A percentile compares a stretch with the other conserved stretches of the same genome.
Evolutionary conservation across 2,329 filamentous ascomycete species (phyloP).

Genomic region (Gaeumannomyces sp.): DNA sequence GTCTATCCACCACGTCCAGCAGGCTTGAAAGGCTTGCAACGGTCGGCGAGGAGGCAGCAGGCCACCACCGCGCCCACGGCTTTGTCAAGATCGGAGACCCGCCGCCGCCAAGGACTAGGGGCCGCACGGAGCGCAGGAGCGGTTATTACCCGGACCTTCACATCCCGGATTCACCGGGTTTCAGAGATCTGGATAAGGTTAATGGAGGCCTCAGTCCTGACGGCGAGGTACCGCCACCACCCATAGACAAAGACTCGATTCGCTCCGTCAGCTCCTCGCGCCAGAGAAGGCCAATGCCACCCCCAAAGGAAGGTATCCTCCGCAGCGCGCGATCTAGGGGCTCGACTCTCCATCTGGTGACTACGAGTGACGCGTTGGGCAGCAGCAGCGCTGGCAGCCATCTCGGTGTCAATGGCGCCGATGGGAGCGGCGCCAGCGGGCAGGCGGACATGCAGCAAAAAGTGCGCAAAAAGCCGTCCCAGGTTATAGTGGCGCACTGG

Average conservation of each 20-base stretch:
- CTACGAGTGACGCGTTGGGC: conserved; percentile 48
- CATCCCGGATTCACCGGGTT: conserved; percentile 67
- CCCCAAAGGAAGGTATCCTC: conserved; percentile 73
- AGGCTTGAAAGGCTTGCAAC: conserved; percentile 76
- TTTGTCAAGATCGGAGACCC: conserved; percentile 37
- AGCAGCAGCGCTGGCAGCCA: conserved; percentile 17
- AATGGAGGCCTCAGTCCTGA: conserved; percentile 38
- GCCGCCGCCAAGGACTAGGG: conserved; percentile 60
- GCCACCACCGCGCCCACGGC: conserved; percentile 27
- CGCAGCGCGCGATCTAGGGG: conserved; percentile 67
- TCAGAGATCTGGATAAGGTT: conserved; percentile 55
- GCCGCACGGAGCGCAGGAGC: conserved; percentile 71
- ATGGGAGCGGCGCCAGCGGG: conserved; percentile 20
- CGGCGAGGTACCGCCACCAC: conserved; percentile 54
- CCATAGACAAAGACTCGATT: conserved; percentile 72
- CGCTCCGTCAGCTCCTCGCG: conserved; percentile 72
- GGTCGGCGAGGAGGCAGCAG: conserved; percentile 68
- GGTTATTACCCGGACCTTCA: conserved; percentile 57
- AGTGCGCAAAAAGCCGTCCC: conserved; percentile 49
- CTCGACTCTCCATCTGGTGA: conserved; percentile 82
- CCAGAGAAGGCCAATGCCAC: conserved; percentile 68
- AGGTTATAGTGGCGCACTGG: conserved; percentile 54
- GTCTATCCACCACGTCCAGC: conserved; percentile 84
- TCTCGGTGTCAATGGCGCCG: conserved; percentile 1
- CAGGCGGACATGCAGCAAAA: conserved; percentile 33